These are phyloP conservation scores for Graphilbum fragrans DNA, from an alignment of 2,329 filamentous ascomycete species.

Conservation along the genomic window DNA sequence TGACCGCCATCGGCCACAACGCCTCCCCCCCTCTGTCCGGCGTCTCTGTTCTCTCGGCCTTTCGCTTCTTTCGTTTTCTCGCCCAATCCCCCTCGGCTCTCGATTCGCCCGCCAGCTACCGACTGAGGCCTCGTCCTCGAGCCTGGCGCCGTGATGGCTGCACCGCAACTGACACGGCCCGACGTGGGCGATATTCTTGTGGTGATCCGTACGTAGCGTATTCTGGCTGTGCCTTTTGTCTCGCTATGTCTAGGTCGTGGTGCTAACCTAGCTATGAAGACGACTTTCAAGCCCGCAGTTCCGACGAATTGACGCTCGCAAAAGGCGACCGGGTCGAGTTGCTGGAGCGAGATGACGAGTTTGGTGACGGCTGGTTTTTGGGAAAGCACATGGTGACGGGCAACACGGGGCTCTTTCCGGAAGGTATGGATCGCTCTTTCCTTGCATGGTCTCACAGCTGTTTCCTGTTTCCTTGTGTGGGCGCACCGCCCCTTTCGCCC, in stretches of 20 bases:
- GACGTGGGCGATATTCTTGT: conserved; percentile 55
- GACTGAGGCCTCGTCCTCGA: neutral
- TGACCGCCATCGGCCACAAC: too few relatives aligned
- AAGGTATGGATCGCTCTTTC: conserved; percentile 51
- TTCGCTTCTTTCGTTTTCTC: too few relatives aligned
- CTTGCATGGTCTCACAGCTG: neutral
- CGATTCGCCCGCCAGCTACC: neutral
- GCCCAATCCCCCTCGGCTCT: too few relatives aligned
- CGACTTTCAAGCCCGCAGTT: conserved; percentile 82
- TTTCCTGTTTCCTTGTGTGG: neutral
- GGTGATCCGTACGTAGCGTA: conserved; percentile 58
- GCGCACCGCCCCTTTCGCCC: too few relatives aligned
- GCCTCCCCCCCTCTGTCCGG: too few relatives aligned
- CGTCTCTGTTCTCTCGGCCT: too few relatives aligned
- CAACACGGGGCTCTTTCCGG: conserved; percentile 69
- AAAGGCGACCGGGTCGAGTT: conserved; percentile 79
- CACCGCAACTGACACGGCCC: conserved; percentile 29
- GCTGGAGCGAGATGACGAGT: conserved; percentile 77
- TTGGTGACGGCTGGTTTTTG: conserved; percentile 78
- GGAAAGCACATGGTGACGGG: conserved; percentile 62
- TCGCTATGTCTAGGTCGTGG: neutral
- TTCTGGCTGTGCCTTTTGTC: neutral
- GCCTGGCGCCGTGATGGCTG: conserved; percentile 15
- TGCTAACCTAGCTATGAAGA: conserved; percentile 36
- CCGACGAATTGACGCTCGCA: conserved; percentile 79